Evolutionary conservation across 2,329 filamentous ascomycete genomes (phyloP), one percentile per base, ranked within the genome.

Genomic region (Trichophyton benhamiae): DNA sequence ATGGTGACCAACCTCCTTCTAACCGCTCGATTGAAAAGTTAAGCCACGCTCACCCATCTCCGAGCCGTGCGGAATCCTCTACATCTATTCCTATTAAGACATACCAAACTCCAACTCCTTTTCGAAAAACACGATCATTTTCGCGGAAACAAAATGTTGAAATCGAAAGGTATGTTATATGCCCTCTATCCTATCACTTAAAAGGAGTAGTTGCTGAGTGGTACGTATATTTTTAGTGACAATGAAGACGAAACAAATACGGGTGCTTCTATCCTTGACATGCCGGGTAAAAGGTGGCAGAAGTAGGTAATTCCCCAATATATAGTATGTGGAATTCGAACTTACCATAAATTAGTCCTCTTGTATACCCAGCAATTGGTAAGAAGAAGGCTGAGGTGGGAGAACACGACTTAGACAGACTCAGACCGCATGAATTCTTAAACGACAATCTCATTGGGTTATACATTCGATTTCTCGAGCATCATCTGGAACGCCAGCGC

Each of bases 381-480:
- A 78, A 77, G 66, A 78, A 75, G 63, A 77, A 74, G 62, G 76
- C 75, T 8, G 76, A 76, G 62, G 76, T 79, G 4, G 72, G 72
- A 46, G 72, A 70, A 20, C 69, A 73, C 27, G 77, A 79, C 65
- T 69, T 97, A 38, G 76, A 80, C 20, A 82, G 89, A 48, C 80
- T 99, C 2, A 86, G 95, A 63, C 88, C 95, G 65, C 88, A 86
- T 11, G 83, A 96, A 67, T 95, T 88, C 63, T 75, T 99, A 49
- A 99, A 99, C 70, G 94, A 99, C 75, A 96, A 90, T 68, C 77
- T 99, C 30, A 88, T 99, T 66, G 85, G 83, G 58, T 96, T 96
- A 71, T 96, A 95, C 70, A 79, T 96, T 61, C 85, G 87, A 33
- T 88, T 85, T 66, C 76, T 92, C 4, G 85, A 91, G 69, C 76